A percentile compares a stretch with the other conserved stretches of the same genome.
Conservation (phyloP, 495 filamentous ascomycete genomes). For the Xylaria nigripes region DNA sequence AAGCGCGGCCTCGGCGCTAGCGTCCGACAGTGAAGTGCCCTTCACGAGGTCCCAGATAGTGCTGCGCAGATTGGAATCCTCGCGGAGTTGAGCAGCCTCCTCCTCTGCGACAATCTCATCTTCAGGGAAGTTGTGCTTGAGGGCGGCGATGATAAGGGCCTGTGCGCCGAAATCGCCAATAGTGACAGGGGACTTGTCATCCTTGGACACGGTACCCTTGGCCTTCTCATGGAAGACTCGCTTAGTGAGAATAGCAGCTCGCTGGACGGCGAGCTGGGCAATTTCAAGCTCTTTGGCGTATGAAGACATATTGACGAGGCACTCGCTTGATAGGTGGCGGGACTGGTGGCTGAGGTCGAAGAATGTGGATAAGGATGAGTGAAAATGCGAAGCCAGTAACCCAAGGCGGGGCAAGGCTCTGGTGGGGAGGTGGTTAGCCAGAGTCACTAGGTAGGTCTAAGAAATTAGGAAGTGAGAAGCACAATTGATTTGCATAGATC, state of each 20-base stretch:
- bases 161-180: constrained; percentile 97
- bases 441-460: constrained; percentile 16
- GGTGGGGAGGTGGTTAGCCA: constrained; percentile 23
- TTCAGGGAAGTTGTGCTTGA: constrained; percentile 78
- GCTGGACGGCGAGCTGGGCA: constrained; percentile 85
- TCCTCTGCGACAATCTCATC: constrained; percentile 95
- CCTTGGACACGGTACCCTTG: constrained; percentile 89
- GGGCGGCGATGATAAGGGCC: constrained; percentile 85
- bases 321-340: constrained; percentile 13
- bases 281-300: constrained; percentile 78
- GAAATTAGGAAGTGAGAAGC: constrained; percentile 2
- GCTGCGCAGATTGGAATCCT: constrained; percentile 54
- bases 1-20: constrained; percentile 49
- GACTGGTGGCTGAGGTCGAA: not conserved
- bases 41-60: constrained; percentile 79
- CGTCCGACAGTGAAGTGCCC: constrained; percentile 61
- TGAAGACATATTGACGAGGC: constrained; percentile 25
- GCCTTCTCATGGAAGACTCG: constrained; percentile 84
- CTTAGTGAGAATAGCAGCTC: constrained; percentile 82
- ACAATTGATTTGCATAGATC: not conserved
- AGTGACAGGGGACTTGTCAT: constrained; percentile 92
- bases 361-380: constrained; percentile 13
- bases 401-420: constrained; percentile 25
- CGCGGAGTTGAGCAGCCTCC: constrained; percentile 68
- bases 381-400: constrained; percentile 21